These are phyloP conservation scores for Venturia nashicola DNA, from an alignment of 2,329 filamentous ascomycete species.

Conservation along the genomic window DNA sequence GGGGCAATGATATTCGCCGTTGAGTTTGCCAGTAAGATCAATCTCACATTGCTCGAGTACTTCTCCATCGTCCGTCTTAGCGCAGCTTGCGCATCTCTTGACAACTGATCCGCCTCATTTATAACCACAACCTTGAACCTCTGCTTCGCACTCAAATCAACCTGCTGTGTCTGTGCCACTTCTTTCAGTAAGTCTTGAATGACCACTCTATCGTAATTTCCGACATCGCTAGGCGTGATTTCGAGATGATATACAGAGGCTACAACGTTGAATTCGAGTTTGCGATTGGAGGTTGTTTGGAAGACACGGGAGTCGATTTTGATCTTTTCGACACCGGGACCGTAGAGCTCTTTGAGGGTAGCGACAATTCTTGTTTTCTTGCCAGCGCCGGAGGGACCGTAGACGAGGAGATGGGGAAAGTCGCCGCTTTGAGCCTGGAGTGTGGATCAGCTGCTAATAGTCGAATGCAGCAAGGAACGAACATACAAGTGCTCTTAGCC, in stretches of 20 bases:
- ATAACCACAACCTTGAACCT: conserved; percentile 98
- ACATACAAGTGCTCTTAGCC: conserved; percentile 71
- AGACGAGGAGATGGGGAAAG: conserved; percentile 94
- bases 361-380: conserved; percentile 97
- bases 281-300: conserved; percentile 88
- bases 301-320: conserved; percentile 97
- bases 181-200: conserved; percentile 94
- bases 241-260: conserved; percentile 95
- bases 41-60: conserved; percentile 84
- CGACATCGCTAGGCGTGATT: conserved; percentile 94
- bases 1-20: conserved; percentile 99
- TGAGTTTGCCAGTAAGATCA: conserved; percentile 89
- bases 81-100: conserved; percentile 87
- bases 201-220: conserved; percentile 91
- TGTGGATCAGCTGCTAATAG: neutral
- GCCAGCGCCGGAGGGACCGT: conserved; percentile 89
- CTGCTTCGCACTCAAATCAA: conserved; percentile 83
- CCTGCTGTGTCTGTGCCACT: conserved; percentile 96
- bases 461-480: conserved; percentile 16
- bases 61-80: conserved; percentile 97
- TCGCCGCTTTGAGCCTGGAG: conserved; percentile 84
- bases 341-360: conserved; percentile 88
- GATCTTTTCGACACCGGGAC: conserved; percentile 97
- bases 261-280: conserved; percentile 98
- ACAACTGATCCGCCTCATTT: conserved; percentile 94